Conservation (phyloP, 352 stramenopile species). For the Thalassiosira ordinaria region DNA sequence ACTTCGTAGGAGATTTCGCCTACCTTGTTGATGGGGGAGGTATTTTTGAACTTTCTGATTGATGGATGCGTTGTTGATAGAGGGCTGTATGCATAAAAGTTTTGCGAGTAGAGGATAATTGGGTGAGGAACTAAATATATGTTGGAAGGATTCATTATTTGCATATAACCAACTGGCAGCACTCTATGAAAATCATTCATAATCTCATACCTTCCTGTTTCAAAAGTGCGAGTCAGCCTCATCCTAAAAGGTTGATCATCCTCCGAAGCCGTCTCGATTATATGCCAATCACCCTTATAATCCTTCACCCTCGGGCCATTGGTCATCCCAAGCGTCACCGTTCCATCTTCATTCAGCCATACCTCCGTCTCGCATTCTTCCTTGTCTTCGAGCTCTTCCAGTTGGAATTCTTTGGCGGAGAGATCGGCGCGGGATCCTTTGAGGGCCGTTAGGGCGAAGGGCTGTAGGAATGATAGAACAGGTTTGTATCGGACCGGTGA, state of each 20-base stretch:
- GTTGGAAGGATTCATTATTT: too few species aligned
- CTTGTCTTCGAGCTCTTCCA: conserved; percentile 78
- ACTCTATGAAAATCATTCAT: too few species aligned
- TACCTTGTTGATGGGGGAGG: conserved; percentile 28
- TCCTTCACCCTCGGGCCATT: conserved; percentile 53
- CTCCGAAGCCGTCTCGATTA: conserved; percentile 47
- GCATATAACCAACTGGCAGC: too few species aligned
- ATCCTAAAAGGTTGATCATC: conserved; percentile 50
- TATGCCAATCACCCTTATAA: conserved; percentile 56
- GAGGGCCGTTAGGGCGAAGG: neutral
- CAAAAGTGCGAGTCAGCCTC: conserved; percentile 45
- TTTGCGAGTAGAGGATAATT: too few species aligned
- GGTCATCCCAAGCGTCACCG: conserved; percentile 59
- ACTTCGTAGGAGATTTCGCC: conserved; percentile 46
- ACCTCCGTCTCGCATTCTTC: conserved; percentile 69
- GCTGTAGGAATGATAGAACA: too few species aligned
- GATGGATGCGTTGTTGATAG: neutral
- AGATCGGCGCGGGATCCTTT: conserved; percentile 20
- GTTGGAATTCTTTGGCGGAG: conserved; percentile 58
- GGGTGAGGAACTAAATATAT: too few species aligned
- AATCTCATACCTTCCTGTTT: conserved; percentile 21
- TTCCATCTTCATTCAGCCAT: conserved; percentile 69
- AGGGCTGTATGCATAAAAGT: too few species aligned
- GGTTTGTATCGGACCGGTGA: too few species aligned
- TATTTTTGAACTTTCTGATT: neutral